Percentiles rank a stretch among this genome's conserved stretches.
phyloP scores from a whole-genome alignment of 768 basidiomycete species.

The Pisolithus sp. region DNA sequence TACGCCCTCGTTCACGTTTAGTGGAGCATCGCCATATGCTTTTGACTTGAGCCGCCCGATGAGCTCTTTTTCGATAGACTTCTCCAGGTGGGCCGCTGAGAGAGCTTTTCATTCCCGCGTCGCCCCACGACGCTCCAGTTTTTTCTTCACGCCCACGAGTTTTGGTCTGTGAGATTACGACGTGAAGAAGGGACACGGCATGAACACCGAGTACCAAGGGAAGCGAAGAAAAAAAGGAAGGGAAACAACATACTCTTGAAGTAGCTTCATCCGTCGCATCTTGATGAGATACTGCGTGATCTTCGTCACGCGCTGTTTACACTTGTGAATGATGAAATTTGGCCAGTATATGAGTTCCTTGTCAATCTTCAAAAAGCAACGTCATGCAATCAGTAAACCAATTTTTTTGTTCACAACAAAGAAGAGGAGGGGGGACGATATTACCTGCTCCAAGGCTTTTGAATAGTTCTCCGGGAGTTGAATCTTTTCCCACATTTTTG shows the following conservation, averaged over 20 bases:
- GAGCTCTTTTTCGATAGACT: slow-evolving; percentile 92
- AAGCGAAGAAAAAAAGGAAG: neutral
- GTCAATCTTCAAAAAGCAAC: slow-evolving; percentile 65
- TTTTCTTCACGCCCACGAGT: slow-evolving; percentile 94
- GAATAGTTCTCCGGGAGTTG: slow-evolving; percentile 90
- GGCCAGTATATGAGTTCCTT: slow-evolving; percentile 97
- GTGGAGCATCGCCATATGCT: slow-evolving; percentile 94
- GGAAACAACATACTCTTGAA: slow-evolving; percentile 64
- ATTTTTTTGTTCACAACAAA: neutral
- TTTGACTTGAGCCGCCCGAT: slow-evolving; percentile 93
- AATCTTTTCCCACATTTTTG: slow-evolving; percentile 97
- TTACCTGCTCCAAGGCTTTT: slow-evolving; percentile 90
- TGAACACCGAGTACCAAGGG: neutral
- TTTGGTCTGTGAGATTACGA: slow-evolving; percentile 56
- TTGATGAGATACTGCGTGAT: slow-evolving; percentile 99
- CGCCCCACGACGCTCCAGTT: slow-evolving; percentile 87
- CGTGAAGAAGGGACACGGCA: neutral
- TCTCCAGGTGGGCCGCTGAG: slow-evolving; percentile 90
- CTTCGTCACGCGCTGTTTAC: slow-evolving; percentile 98
- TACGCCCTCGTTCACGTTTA: slow-evolving; percentile 96
- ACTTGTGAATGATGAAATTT: slow-evolving; percentile 94
- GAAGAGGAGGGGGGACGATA: slow-evolving; percentile 8
- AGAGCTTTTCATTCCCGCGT: slow-evolving; percentile 94
- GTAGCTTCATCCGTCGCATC: slow-evolving; percentile 86
- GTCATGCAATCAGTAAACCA: too few relatives aligned